These are phyloP conservation scores for Hermanozyma aechmeae DNA, from an alignment of 805 yeast genomes.

Conservation along the genomic window DNA sequence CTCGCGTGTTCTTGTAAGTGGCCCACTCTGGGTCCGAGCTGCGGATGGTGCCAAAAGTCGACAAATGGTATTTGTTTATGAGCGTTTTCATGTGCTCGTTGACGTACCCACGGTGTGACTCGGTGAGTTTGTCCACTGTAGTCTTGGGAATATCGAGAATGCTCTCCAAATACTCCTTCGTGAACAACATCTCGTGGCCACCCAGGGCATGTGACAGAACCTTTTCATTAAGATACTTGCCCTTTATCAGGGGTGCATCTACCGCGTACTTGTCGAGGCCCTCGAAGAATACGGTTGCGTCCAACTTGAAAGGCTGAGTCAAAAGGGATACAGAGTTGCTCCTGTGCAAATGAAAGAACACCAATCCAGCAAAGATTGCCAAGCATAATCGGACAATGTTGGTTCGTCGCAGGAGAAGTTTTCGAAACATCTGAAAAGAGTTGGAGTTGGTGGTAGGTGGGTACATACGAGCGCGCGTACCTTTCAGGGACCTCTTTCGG, in stretches of 20 bases:
- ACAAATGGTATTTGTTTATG: conserved; percentile 14
- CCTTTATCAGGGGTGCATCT: conserved; percentile 28
- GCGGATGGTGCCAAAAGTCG: conserved; percentile 27
- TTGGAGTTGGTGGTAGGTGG: no score
- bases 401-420: no score
- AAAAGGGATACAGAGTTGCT: no score
- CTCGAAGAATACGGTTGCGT: conserved; percentile 22
- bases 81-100: conserved; percentile 19
- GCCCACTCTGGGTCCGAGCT: conserved; percentile 32
- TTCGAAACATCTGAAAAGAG: no score
- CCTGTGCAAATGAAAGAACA: no score
- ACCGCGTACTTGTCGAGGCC: conserved; percentile 27
- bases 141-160: conserved; percentile 31
- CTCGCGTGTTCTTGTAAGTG: conserved; percentile 20
- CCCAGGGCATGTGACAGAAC: conserved; percentile 36
- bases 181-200: conserved; percentile 33
- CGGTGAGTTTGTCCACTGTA: conserved; percentile 23
- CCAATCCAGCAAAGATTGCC: no score
- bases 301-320: no score
- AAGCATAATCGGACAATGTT: no score
- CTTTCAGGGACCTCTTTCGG: no score
- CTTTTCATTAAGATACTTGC: conserved; percentile 29
- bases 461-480: no score
- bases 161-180: conserved; percentile 35
- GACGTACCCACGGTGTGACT: conserved; percentile 28